A percentile compares a stretch with the other conserved stretches of the same genome.
phyloP scores from a whole-genome alignment of 345 rosid genomes.

The Garcia nutans region DNA sequence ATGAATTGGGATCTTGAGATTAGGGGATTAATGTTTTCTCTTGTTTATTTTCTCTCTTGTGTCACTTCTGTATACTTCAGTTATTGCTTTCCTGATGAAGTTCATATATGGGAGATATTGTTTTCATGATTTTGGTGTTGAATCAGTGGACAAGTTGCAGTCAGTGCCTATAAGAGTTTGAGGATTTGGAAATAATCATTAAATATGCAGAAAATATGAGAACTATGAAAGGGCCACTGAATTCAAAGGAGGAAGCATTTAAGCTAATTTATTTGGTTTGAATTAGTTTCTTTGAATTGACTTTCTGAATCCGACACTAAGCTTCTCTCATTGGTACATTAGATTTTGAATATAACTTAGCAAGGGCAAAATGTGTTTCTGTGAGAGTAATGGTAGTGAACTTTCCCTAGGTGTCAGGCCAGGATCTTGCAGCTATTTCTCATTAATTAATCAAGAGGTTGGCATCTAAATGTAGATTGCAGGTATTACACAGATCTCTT shows the following conservation, averaged over 20 bases:
- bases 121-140: background rate
- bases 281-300: no score
- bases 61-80: background rate
- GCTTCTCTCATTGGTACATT: background rate
- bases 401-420: background rate
- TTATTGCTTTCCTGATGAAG: background rate
- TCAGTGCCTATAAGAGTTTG: background rate
- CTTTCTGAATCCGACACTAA: background rate
- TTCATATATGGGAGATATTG: background rate
- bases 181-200: slow-evolving; percentile 3
- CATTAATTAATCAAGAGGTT: background rate
- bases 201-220: background rate
- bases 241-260: background rate
- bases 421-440: background rate
- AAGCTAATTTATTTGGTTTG: background rate
- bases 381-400: background rate
- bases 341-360: background rate
- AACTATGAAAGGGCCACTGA: background rate
- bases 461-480: background rate
- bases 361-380: background rate
- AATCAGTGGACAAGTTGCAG: background rate
- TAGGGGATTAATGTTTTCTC: background rate
- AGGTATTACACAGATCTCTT: background rate
- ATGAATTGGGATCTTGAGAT: background rate
- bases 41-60: background rate